phyloP scores from a whole-genome alignment of 2,329 filamentous ascomycete genomes.

The Volutella citrinella region DNA sequence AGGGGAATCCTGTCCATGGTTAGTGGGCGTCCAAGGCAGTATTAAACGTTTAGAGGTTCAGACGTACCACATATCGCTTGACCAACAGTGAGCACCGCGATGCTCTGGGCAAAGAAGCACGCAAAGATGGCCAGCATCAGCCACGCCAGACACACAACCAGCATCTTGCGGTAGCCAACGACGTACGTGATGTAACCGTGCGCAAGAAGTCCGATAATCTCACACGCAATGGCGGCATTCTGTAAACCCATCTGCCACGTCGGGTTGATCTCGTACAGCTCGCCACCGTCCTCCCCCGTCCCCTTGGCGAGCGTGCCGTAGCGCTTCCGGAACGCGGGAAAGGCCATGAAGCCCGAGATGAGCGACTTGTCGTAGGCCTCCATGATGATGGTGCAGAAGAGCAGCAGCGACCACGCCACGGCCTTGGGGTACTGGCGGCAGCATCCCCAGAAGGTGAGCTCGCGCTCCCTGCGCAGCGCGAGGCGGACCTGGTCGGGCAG shows the following conservation, averaged over 20 bases:
- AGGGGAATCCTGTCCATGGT: slow-evolving; percentile 33
- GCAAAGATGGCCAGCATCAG: slow-evolving; percentile 37
- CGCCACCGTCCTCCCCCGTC: slow-evolving; percentile 19
- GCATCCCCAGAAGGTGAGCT: slow-evolving; percentile 15
- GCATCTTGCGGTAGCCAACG: slow-evolving; percentile 35
- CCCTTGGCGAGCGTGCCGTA: slow-evolving; percentile 22
- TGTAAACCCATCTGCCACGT: slow-evolving; percentile 21
- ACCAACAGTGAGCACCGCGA: slow-evolving; percentile 30
- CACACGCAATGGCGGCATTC: slow-evolving; percentile 18
- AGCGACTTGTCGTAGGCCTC: slow-evolving; percentile 22
- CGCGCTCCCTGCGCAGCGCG: slow-evolving; percentile 16
- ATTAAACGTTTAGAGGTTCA: no score
- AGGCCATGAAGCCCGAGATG: slow-evolving; percentile 18
- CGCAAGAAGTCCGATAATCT: slow-evolving; percentile 36
- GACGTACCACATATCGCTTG: slow-evolving; percentile 30
- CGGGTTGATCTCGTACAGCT: slow-evolving; percentile 33
- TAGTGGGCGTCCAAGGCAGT: no score
- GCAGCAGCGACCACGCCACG: slow-evolving; percentile 20
- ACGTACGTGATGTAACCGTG: slow-evolving; percentile 39
- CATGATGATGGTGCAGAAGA: slow-evolving; percentile 24
- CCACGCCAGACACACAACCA: slow-evolving; percentile 34
- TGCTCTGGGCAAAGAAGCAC: slow-evolving; percentile 33
- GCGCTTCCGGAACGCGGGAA: slow-evolving; percentile 17
- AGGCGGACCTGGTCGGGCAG: slow-evolving; percentile 16
- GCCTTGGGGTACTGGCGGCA: slow-evolving; percentile 23